A percentile compares a stretch with the other conserved stretches of the same genome.
These are phyloP conservation scores for Mentha longifolia DNA, from an alignment of 257 asterid species.

Conservation along the genomic window DNA sequence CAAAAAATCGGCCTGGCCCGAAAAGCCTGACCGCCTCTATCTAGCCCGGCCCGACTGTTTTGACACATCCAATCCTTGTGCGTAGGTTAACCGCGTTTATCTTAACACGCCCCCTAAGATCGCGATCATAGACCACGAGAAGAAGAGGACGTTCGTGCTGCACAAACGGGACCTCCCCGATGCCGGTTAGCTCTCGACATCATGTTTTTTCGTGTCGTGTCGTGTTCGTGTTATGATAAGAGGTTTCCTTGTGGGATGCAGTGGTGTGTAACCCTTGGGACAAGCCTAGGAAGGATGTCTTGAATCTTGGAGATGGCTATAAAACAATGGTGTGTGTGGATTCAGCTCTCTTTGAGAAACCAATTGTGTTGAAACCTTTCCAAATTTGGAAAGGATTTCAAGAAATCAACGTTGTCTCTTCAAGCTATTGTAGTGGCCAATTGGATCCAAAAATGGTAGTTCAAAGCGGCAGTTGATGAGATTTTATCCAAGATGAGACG, in stretches of 20 bases:
- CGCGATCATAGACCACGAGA: slow-evolving; percentile 66
- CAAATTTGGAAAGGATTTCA: slow-evolving; percentile 69
- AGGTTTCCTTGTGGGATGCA: slow-evolving; percentile 26
- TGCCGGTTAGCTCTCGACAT: slow-evolving; percentile 45
- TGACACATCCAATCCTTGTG: too few relatives aligned
- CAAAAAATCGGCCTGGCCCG: neutral
- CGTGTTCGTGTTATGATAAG: neutral
- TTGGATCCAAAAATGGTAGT: slow-evolving; percentile 58
- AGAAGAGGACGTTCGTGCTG: slow-evolving; percentile 60
- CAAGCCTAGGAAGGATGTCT: slow-evolving; percentile 41
- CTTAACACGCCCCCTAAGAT: slow-evolving; percentile 57
- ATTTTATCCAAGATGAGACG: too few relatives aligned
- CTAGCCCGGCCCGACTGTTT: neutral
- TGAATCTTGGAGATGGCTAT: slow-evolving; percentile 35
- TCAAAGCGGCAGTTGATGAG: slow-evolving; percentile 29
- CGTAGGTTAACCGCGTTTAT: slow-evolving; percentile 55
- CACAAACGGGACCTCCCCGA: slow-evolving; percentile 62
- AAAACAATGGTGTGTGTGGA: slow-evolving; percentile 58
- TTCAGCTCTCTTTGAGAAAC: slow-evolving; percentile 56
- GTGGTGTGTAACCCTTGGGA: slow-evolving; percentile 74
- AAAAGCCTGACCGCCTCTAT: neutral
- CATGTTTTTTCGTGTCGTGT: neutral
- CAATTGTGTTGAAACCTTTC: slow-evolving; percentile 52
- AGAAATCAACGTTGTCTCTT: slow-evolving; percentile 55
- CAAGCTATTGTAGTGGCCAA: slow-evolving; percentile 76